Evolutionary conservation across 2,329 filamentous ascomycete species (phyloP), one percentile per base, ranked within the genome.

Genomic region (Grosmannia clavigera): DNA sequence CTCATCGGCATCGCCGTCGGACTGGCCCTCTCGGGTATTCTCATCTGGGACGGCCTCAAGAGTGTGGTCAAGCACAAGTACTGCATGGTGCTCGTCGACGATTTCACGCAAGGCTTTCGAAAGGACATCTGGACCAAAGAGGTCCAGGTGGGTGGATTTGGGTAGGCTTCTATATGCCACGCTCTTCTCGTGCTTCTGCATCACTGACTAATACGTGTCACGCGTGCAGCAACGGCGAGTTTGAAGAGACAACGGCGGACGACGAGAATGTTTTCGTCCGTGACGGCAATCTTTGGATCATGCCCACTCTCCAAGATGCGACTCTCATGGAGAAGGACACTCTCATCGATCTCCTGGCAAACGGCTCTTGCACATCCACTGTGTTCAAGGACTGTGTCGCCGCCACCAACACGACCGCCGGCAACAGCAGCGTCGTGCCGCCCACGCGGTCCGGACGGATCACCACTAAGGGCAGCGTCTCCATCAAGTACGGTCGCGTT

Each of bases 401-500:
- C 6, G 74, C 76, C 16, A 94, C 89, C 65, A 94, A 94, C 73
- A 82, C 79, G 57, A 90, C 88, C 12, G 62, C 68, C 6, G 81
- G 81, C 59, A 90, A 92, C 69, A 80, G 85, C 14, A 87, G 83
- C 60, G 85, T 92, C 63, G 81, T 94, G 46, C 88, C 88, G 43
- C 90, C 90, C 0, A 83, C 87, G 63, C 85, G 83, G 66, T 92
- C 90, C 1, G 90, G 83, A 7, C 86, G 90, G 62, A 83, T 95
- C 73, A 87, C 85, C 74, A 92, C 87, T 60, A 86, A 82, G 68
- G 81, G 81, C 52, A 82, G 85, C 19, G 83, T 83, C 7, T 79
- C 74, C 19, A 88, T 95, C 76, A 89, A 84, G 72, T 95, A 88
- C 69, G 90, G 90, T 55, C 86, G 88, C 52, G 80, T 95, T 58